Evolutionary conservation across 129 eudicot species (phyloP), one percentile per base, ranked within the genome.

Genomic region (Centella asiatica): DNA sequence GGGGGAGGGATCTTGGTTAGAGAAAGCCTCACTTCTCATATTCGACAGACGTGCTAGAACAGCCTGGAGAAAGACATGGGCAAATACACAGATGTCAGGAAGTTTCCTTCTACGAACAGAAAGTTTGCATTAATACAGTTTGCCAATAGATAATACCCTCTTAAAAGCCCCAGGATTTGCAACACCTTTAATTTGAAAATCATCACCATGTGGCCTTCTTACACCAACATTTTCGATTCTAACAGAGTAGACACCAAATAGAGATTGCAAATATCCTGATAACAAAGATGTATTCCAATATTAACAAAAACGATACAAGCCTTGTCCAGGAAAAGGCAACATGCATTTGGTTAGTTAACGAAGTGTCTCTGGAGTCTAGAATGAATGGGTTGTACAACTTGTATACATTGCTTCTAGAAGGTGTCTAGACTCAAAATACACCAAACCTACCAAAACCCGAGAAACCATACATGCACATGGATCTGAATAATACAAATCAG

Each of bases 241-340:
- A 53, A 88, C 51, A 26, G 96, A 84, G 79, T 88, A 84, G 24
- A 88, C 80, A 39, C 85, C 96, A 74, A 60, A 84, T 20, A 22
- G 78, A 47, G 96, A 88, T 81, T 88, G 89, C 69, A 88, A 69
- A 77, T 81, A 88, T 44, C 96, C 96, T 87, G 83, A 34, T 5
- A n/a, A 18, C 25, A 48, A 45, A 45, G 50, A 42, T 5, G 5
- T 42, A 4, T 34, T 8, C 39, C 49, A 44, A 44, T 10, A 44
- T 0, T 4, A 18, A 44, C 18, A n/a, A n/a, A n/a, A n/a, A n/a
- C n/a, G n/a, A n/a, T n/a, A n/a, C n/a, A n/a, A n/a, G n/a, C n/a
- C n/a, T n/a, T n/a, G n/a, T n/a, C n/a, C n/a, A n/a, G n/a, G n/a
- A n/a, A n/a, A n/a, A n/a, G n/a, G n/a, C n/a, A n/a, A n/a, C n/a